phyloP scores from a whole-genome alignment of 108 stramenopile genomes.

The Fistulifera pelliculosa region DNA sequence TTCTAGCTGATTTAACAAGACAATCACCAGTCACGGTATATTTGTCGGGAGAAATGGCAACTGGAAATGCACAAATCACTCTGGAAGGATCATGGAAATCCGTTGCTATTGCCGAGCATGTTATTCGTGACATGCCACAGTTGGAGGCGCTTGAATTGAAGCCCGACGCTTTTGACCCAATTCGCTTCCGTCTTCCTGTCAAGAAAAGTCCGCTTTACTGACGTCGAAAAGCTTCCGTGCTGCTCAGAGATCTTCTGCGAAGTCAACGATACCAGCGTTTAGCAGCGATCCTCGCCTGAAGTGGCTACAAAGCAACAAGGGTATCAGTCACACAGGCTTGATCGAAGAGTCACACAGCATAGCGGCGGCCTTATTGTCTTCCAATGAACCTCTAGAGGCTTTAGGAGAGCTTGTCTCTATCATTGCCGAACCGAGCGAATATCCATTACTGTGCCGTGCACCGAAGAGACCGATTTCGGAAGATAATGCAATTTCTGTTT shows the following conservation, averaged over 20 bases:
- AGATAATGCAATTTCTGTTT: conserved; percentile 47
- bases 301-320: no score
- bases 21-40: not conserved
- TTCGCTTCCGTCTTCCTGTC: no score
- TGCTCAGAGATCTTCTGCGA: no score
- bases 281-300: no score
- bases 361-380: not conserved
- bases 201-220: no score
- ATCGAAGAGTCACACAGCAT: no score
- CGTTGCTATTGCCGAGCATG: conserved; percentile 55
- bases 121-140: conserved; percentile 18
- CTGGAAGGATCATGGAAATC: conserved; percentile 74
- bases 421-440: conserved; percentile 33
- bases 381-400: conserved; percentile 24
- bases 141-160: no score
- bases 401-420: conserved; percentile 38
- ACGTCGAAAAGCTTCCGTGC: no score
- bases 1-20: no score
- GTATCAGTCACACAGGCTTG: no score
- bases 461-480: conserved; percentile 5
- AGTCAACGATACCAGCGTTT: no score
- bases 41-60: not conserved
- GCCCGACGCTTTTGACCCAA: no score
- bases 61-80: not conserved
- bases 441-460: conserved; percentile 20